Conservation (phyloP, 331 rosid genomes). For the Pyracantha coccinea region DNA sequence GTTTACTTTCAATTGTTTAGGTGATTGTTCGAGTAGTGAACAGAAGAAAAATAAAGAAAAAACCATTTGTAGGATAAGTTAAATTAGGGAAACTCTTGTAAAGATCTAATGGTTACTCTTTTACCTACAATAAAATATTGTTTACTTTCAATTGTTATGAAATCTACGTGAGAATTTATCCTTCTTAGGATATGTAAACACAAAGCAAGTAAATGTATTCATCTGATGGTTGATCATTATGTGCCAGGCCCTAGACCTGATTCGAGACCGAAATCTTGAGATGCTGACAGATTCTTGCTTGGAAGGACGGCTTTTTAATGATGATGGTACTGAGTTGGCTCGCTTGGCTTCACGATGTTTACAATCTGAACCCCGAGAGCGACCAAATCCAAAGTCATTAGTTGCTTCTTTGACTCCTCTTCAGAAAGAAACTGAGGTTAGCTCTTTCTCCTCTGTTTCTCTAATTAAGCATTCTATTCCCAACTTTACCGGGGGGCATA, state of each 20-base stretch:
- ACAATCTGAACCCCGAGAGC: slow-evolving; percentile 86
- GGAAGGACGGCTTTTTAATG: slow-evolving; percentile 75
- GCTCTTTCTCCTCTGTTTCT: background rate
- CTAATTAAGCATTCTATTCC: background rate
- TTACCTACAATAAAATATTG: background rate
- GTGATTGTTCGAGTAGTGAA: too few species aligned
- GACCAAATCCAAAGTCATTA: slow-evolving; percentile 74
- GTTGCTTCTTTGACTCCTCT: slow-evolving; percentile 70
- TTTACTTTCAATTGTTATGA: background rate
- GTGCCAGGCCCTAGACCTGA: slow-evolving; percentile 82
- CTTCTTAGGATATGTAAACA: background rate
- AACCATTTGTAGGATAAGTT: background rate
- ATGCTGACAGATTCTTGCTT: slow-evolving; percentile 88
- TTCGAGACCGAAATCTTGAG: slow-evolving; percentile 77
- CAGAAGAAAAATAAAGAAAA: too few species aligned
- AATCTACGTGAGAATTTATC: background rate
- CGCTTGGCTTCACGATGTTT: slow-evolving; percentile 78
- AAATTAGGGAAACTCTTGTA: too few species aligned
- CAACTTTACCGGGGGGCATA: background rate
- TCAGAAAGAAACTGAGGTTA: slow-evolving; percentile 87
- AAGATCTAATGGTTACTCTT: background rate
- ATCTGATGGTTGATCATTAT: slow-evolving; percentile 16
- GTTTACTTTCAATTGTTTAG: background rate
- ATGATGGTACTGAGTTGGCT: slow-evolving; percentile 80
- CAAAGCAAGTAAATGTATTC: background rate